Conservation (phyloP, 371 early-diverging fungal genomes). For the Mortierella sp. region DNA sequence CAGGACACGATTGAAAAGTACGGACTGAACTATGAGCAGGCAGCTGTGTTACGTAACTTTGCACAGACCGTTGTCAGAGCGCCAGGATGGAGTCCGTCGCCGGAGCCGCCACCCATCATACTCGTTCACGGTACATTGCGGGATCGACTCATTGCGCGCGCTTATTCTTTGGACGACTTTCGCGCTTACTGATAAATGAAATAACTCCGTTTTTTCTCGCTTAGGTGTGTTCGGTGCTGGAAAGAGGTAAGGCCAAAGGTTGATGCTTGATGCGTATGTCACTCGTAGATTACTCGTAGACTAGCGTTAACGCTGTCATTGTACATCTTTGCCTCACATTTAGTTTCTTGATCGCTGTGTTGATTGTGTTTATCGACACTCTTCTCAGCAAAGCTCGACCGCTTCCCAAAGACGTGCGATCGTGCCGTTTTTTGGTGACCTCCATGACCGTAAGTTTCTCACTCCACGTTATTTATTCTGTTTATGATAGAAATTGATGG, state of each 20-base stretch:
- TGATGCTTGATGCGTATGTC: background rate
- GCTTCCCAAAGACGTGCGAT: conserved; percentile 32
- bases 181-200: background rate
- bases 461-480: no score
- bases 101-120: conserved; percentile 57
- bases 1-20: conserved; percentile 60
- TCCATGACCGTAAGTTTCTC: conserved; percentile 69
- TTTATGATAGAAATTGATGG: background rate
- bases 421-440: conserved; percentile 70
- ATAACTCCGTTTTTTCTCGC: background rate
- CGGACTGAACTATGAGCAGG: conserved; percentile 78
- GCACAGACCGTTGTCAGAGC: conserved; percentile 67
- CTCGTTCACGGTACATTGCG: conserved; percentile 68
- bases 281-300: background rate
- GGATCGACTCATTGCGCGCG: background rate
- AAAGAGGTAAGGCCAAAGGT: conserved; percentile 69
- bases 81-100: conserved; percentile 55
- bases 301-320: background rate
- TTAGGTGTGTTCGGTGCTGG: conserved; percentile 85
- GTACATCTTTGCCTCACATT: background rate
- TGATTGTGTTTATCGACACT: conserved; percentile 82
- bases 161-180: background rate
- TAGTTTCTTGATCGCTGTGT: conserved; percentile 83
- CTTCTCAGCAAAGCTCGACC: conserved; percentile 62
- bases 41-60: conserved; percentile 66